Conservation (phyloP, 768 basidiomycete genomes). For the Austroboletus eburneus region DNA sequence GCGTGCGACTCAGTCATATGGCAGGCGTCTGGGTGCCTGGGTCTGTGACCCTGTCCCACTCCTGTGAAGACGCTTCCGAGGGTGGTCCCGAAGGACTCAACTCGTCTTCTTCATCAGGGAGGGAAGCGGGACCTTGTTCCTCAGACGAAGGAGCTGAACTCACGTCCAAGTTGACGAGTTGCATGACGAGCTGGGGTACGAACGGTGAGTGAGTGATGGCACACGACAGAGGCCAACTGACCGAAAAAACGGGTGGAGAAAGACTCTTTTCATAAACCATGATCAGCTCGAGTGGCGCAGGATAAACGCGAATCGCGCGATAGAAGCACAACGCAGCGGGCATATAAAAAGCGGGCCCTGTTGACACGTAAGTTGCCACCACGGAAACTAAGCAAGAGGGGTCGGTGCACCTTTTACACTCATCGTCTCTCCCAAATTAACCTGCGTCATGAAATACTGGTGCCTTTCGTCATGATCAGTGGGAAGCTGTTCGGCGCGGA, state of each 20-base stretch:
- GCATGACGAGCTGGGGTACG: slow-evolving; percentile 57
- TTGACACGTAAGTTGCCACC: slow-evolving; percentile 1
- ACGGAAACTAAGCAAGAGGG: too few species aligned
- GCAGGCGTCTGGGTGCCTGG: slow-evolving; percentile 55
- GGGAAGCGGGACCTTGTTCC: slow-evolving; percentile 23
- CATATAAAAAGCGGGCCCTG: slow-evolving; percentile 76
- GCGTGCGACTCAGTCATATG: slow-evolving; percentile 32
- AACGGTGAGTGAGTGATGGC: slow-evolving; percentile 8
- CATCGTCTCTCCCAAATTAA: slow-evolving; percentile 83
- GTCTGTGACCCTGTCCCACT: slow-evolving; percentile 87
- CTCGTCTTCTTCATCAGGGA: slow-evolving; percentile 48
- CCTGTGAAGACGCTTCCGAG: slow-evolving; percentile 84
- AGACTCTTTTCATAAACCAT: slow-evolving; percentile 93
- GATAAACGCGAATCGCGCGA: slow-evolving; percentile 91
- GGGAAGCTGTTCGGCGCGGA: slow-evolving; percentile 69
- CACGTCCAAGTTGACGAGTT: slow-evolving; percentile 86
- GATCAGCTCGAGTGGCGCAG: slow-evolving; percentile 89
- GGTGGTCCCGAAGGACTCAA: slow-evolving; percentile 68
- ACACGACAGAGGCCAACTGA: slow-evolving; percentile 24
- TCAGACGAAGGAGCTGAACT: slow-evolving; percentile 53
- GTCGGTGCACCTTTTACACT: slow-evolving; percentile 64
- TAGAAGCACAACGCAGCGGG: slow-evolving; percentile 88
- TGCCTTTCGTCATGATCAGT: slow-evolving; percentile 74
- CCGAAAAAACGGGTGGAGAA: slow-evolving; percentile 76
- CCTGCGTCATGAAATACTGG: slow-evolving; percentile 86